Evolutionary conservation across 2,329 filamentous ascomycete species (phyloP), one percentile per base, ranked within the genome.

Genomic region (Beauveria pseudobassiana): DNA sequence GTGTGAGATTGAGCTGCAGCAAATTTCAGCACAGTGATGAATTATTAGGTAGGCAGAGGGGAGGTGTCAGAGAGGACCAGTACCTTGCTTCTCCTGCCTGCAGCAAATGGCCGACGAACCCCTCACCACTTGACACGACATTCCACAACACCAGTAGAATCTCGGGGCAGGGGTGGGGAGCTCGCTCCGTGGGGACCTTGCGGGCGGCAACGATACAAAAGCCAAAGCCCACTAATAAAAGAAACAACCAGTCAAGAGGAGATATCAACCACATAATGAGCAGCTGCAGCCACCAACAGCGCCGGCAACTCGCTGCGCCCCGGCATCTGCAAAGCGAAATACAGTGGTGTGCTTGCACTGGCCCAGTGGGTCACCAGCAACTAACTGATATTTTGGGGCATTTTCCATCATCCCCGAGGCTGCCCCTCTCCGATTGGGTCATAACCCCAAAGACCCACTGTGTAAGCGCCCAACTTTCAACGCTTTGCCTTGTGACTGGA

Each of bases 401-500:
- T 34, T 45, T 8, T 5, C 8, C 16, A 48, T 14, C 45, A 28
- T 51, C 28, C 12, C 52, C 38, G 18, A 6, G 28, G n/a, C n/a
- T 38, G 43, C 54, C 38, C 26, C 28, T 12, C 20, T 7, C 24
- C 60, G 28, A 63, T 63, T 63, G 61, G 61, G 45, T 12, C 26
- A 34, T 14, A 12, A 9, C 16, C 16, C 12, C 30, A 42, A 42
- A 45, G 46, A 56, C 53, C 46, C 48, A 30, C 24, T 22, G 40
- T 56, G 61, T 63, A 63, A 60, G 61, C 61, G 61, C 61, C 56
- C 28, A 56, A 26, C 56, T 55, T 34, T 56, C 49, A 43, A 38
- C 50, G 38, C 43, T 42, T 40, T 18, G 55, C n/a, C 10, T 45
- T 63, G 40, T 60, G 49, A 63, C 28, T 63, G 61, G 61, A 53